A percentile compares a stretch with the other conserved stretches of the same genome.
These are phyloP conservation scores for Linnemannia hyalina DNA, from an alignment of 192 early-diverging fungal species.

Conservation along the genomic window DNA sequence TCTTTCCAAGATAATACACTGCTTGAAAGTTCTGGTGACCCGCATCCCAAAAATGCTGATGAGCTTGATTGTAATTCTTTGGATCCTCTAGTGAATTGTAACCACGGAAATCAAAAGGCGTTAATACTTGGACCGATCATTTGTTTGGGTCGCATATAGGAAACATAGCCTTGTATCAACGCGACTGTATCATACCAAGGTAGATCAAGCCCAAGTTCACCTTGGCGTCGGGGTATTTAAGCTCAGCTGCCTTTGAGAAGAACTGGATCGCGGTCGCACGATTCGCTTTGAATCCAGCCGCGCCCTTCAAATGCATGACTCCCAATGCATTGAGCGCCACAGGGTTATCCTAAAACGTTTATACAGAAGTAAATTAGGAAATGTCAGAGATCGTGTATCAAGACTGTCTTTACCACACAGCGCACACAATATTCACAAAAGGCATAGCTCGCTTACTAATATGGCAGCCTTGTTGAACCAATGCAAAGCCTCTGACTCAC, in stretches of 20 bases:
- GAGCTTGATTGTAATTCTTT: constrained; percentile 52
- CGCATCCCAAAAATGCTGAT: constrained; percentile 69
- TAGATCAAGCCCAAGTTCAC: constrained; percentile 72
- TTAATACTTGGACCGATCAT: too few relatives aligned
- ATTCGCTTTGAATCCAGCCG: constrained; percentile 61
- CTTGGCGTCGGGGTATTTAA: constrained; percentile 82
- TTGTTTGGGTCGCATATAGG: too few relatives aligned
- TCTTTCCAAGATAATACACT: constrained; percentile 84
- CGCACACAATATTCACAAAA: too few relatives aligned
- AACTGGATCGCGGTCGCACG: constrained; percentile 69
- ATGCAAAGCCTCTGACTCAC: constrained; percentile 71
- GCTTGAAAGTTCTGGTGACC: constrained; percentile 81
- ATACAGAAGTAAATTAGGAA: neutral
- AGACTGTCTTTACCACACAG: neutral
- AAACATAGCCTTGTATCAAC: neutral
- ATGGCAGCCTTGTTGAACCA: constrained; percentile 85
- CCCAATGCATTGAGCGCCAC: constrained; percentile 82
- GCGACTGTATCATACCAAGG: constrained; percentile 22
- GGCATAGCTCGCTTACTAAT: constrained; percentile 36
- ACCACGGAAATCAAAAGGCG: neutral
- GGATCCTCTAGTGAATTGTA: constrained; percentile 37
- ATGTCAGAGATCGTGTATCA: too few relatives aligned
- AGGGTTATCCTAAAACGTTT: constrained; percentile 64
- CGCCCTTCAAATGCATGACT: constrained; percentile 83
- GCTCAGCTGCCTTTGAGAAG: constrained; percentile 78